phyloP scores from a whole-genome alignment of 495 filamentous ascomycete genomes.

The Jackrogersella minutella region DNA sequence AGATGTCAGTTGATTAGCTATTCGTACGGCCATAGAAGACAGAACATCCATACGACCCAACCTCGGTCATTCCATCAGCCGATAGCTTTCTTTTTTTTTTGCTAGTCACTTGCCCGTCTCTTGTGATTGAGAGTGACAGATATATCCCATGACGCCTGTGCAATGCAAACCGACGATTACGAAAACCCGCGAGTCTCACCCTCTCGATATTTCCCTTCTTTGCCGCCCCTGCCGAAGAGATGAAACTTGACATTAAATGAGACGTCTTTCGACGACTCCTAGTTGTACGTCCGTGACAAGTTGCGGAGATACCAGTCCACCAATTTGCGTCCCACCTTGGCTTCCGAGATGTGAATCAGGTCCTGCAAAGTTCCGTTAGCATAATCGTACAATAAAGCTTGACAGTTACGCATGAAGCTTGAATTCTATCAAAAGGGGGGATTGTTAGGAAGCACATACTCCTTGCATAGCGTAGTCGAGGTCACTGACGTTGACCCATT shows the following conservation, averaged over 20 bases:
- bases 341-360: constrained; percentile 97
- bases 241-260: not conserved
- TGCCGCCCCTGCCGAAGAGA: constrained; percentile 8
- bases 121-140: constrained; percentile 30
- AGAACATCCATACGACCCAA: not conserved
- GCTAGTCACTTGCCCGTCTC: constrained; percentile 20
- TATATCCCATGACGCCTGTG: constrained; percentile 44
- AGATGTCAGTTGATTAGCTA: constrained; percentile 8
- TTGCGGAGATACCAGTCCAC: constrained; percentile 99
- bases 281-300: constrained; percentile 85
- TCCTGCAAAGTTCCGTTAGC: constrained; percentile 62
- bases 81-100: constrained; percentile 21
- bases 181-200: constrained; percentile 6
- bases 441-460: constrained; percentile 57
- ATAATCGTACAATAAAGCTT: constrained; percentile 30
- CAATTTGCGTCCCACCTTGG: constrained; percentile 94
- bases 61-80: not conserved
- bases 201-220: constrained; percentile 10
- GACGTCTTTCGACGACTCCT: constrained; percentile 5
- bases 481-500: constrained; percentile 88
- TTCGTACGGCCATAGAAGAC: not conserved
- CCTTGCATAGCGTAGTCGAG: constrained; percentile 97
- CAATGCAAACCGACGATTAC: constrained; percentile 35
- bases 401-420: constrained; percentile 17
- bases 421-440: not conserved